Base-by-base conservation (phyloP, 2,329 filamentous ascomycete species). In the Sordariomycetes sp. region DNA sequence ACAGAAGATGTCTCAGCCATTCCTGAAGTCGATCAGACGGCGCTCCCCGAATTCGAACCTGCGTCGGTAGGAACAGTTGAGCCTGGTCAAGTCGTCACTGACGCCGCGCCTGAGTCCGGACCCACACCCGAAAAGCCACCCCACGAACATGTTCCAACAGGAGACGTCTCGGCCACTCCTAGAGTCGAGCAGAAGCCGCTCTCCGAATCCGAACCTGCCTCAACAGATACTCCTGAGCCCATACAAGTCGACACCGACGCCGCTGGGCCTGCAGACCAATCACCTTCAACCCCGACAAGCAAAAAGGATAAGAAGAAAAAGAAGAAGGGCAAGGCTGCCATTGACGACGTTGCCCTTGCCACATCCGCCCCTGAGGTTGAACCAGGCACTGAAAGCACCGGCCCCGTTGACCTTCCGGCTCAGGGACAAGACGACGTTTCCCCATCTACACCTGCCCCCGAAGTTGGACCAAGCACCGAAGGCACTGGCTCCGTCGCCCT, bases 281-380 rank as follows among this genome's bases (percentile, higher is more conserved):
- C 17, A 39, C 36, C 54, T n/a, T 50, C 24, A 42, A 10, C 42
- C 10, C 42, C 42, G 20, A 52, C 20, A 52, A 35, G n/a, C 48
- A 57, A 57, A 39, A 52, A 57, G 22, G 48, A 52, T 28, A 42
- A 52, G 34, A 54, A 54, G 53, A 54, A 39, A 25, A 54, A 54
- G 53, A 54, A 54, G 53, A 56, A 39, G 36, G 36, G 36, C 8
- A 28, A 28, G n/a, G 12, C 36, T 17, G 55, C 45, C 15, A 13
- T 13, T 4, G 51, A 32, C 4, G n/a, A n/a, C n/a, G n/a, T n/a
- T n/a, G n/a, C n/a, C n/a, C n/a, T n/a, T n/a, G n/a, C n/a, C n/a
- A n/a, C n/a, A n/a, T n/a, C n/a, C n/a, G n/a, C n/a, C n/a, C 28
- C 32, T 12, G 28, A 54, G 20, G 17, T 34, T 22, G 3, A 15